Base-by-base conservation (phyloP, 2,329 filamentous ascomycete species). In the Elsinoe arachidis region DNA sequence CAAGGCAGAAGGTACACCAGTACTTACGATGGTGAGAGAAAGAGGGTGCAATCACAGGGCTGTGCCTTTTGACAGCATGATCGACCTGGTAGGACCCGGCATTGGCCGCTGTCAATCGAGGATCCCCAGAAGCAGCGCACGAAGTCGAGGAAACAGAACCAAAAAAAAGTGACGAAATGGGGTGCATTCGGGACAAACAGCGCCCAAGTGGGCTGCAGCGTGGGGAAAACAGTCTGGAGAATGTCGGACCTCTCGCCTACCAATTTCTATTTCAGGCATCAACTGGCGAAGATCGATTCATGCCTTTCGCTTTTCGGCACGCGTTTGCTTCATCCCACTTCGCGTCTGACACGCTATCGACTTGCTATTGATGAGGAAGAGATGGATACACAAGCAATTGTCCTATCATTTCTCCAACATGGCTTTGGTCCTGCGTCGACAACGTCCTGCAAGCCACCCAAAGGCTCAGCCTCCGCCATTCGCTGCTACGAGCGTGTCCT, bases 171-270 rank as follows among this genome's bases (percentile, higher is more conserved):
- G 41, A 44, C 41, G 41, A 44, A 44, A 44, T 44, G 17, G 23
- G 23, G 23, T 26, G 23, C 23, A 26, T 26, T 6, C 23, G 23
- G 6, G 6, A 26, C 23, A 26, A 23, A 44, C 19, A 43, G 12
- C n/a, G n/a, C n/a, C n/a, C n/a, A n/a, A 9, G 38, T 14, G n/a
- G 38, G 38, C 15, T 17, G 41, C 44, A 49, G 46, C 46, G 26
- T 51, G 46, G 46, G 46, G 46, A 51, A 51, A 51, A 23, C 12
- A 26, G 6, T 26, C 39, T 43, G 39, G 39, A 43, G 39, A 43
- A 19, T 19, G 14, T 7, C 14, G 14, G 39, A 23, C 41, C 41
- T 43, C 43, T 49, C 44, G 44, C 23, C n/a, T 34, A 49, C 46
- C 46, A 15, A 34, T 51, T 10, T 33, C 46, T 51, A 19, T 51